Evolutionary conservation across 2,329 filamentous ascomycete species (phyloP).

Genomic region (Hypoxylon sp.): DNA sequence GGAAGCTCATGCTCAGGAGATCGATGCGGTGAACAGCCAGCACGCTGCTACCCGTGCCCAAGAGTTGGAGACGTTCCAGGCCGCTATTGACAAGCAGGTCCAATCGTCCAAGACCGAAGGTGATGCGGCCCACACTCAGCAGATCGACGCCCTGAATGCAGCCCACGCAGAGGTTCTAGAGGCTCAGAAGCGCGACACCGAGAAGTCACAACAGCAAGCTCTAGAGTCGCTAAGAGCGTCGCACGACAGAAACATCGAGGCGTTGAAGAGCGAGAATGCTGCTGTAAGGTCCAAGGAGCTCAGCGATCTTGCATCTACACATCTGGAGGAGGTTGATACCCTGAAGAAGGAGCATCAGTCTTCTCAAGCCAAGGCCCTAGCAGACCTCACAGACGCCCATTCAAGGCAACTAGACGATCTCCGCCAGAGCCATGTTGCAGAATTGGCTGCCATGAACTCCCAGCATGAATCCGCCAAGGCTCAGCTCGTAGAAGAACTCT

Average conservation of each 20-base stretch:
- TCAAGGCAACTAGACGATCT: constrained; percentile 33
- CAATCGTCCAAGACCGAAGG: constrained; percentile 46
- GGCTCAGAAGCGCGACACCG: constrained; percentile 44
- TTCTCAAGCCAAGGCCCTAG: constrained; percentile 30
- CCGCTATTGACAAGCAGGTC: constrained; percentile 44
- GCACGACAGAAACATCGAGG: constrained; percentile 41
- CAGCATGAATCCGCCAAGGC: constrained; percentile 32
- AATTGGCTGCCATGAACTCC: constrained; percentile 12
- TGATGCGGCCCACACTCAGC: constrained; percentile 41
- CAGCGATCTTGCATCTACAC: constrained; percentile 35
- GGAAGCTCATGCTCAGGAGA: constrained; percentile 41
- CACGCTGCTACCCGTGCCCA: constrained; percentile 43
- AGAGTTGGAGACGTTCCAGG: constrained; percentile 45
- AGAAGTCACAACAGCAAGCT: constrained; percentile 38
- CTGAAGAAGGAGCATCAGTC: constrained; percentile 37
- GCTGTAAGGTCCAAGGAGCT: constrained; percentile 37
- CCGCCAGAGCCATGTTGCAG: constrained; percentile 21
- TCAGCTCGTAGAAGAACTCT: constrained; percentile 24
- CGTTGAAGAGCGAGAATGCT: constrained; percentile 40
- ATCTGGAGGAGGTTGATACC: constrained; percentile 38
- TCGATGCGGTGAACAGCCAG: constrained; percentile 41
- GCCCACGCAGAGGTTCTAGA: constrained; percentile 45
- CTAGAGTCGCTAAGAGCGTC: constrained; percentile 42
- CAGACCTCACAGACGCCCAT: constrained; percentile 31
- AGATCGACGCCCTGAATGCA: constrained; percentile 44